phyloP scores from a whole-genome alignment of 2,329 filamentous ascomycete genomes.

The Curvularia spicifera region DNA sequence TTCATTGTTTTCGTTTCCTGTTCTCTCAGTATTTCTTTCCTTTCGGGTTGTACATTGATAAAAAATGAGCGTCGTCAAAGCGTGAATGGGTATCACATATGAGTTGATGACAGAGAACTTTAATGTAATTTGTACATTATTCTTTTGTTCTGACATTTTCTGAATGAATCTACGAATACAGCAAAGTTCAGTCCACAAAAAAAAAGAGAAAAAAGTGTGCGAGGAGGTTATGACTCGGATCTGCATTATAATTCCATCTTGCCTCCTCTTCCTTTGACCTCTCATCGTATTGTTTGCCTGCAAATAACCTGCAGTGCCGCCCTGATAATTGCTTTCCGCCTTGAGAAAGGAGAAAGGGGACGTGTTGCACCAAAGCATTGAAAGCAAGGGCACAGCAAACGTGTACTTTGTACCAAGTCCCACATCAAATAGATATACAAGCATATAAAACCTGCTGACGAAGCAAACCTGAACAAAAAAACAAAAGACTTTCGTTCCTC shows the following conservation, averaged over 20 bases:
- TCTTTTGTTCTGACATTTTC: background rate
- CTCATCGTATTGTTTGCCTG: background rate
- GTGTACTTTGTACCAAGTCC: background rate
- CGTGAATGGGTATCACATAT: background rate
- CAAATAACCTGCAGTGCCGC: background rate
- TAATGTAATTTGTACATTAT: constrained; percentile 21
- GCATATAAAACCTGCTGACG: background rate
- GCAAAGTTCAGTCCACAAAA: background rate
- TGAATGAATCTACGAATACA: constrained; percentile 11
- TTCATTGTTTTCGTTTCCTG: background rate
- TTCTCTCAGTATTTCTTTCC: background rate
- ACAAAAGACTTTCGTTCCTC: background rate
- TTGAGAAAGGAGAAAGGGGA: background rate
- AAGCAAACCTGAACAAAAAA: background rate
- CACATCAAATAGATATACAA: background rate
- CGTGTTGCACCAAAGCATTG: background rate
- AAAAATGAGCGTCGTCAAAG: background rate
- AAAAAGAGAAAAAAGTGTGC: background rate
- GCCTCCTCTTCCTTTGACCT: background rate
- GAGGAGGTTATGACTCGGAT: background rate
- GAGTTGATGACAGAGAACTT: background rate
- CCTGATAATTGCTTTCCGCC: background rate
- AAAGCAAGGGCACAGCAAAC: background rate
- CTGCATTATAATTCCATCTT: background rate
- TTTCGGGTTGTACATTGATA: background rate